Conservation (phyloP, 1,139 yeast species). For the Yamadazyma pseudoaaseri region DNA sequence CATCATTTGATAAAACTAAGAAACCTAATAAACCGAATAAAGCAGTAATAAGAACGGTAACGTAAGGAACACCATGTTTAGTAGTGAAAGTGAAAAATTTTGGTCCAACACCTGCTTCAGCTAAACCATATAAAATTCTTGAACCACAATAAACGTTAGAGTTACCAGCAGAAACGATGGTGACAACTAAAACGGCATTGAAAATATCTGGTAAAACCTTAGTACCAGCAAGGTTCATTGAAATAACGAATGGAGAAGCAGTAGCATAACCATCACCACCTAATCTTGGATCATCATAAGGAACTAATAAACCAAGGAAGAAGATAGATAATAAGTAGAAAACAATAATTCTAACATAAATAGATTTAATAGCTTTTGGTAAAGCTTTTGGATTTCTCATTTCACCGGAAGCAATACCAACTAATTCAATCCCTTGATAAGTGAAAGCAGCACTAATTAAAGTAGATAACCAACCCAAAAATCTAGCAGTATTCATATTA, state of each 20-base stretch:
- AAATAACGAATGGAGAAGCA: slow-evolving; percentile 54
- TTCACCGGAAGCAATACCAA: slow-evolving; percentile 90
- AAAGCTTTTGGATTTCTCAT: slow-evolving; percentile 79
- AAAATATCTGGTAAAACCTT: slow-evolving; percentile 65
- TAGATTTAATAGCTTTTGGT: slow-evolving; percentile 82
- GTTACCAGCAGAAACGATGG: slow-evolving; percentile 78
- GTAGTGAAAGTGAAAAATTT: slow-evolving; percentile 50
- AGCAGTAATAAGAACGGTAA: slow-evolving; percentile 58
- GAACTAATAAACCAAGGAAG: slow-evolving; percentile 81
- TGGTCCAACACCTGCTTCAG: slow-evolving; percentile 63
- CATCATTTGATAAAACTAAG: slow-evolving; percentile 61
- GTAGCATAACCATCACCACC: slow-evolving; percentile 30
- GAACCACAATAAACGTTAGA: slow-evolving; percentile 81
- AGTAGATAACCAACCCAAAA: slow-evolving; percentile 65
- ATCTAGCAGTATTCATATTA: slow-evolving; percentile 51
- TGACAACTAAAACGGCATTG: slow-evolving; percentile 68
- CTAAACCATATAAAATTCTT: slow-evolving; percentile 66
- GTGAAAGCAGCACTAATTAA: slow-evolving; percentile 75
- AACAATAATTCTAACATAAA: slow-evolving; percentile 73
- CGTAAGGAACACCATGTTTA: slow-evolving; percentile 65
- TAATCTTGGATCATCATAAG: slow-evolving; percentile 62
- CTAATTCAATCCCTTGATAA: slow-evolving; percentile 77
- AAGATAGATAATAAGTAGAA: slow-evolving; percentile 79
- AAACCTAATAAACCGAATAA: slow-evolving; percentile 66
- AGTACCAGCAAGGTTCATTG: slow-evolving; percentile 70